These are phyloP conservation scores for Cladosporium sp. DNA, from an alignment of 2,329 filamentous ascomycete genomes.

Conservation along the genomic window DNA sequence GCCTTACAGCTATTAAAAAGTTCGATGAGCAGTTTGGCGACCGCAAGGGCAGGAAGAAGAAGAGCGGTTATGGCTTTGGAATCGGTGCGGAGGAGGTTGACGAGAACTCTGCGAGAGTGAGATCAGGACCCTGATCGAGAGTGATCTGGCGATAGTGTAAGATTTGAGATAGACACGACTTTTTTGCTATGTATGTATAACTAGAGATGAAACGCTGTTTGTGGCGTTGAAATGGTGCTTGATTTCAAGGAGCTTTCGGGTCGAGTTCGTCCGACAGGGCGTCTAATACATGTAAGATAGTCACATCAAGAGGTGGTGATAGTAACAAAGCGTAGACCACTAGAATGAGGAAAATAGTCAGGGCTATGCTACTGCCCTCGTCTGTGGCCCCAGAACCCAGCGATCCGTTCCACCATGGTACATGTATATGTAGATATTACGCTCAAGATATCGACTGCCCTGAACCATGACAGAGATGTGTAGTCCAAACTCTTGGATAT, in stretches of 20 bases:
- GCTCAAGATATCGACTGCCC: too few species aligned
- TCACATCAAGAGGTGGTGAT: neutral
- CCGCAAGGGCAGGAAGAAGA: slow-evolving; percentile 59
- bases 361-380: too few species aligned
- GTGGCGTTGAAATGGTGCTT: neutral
- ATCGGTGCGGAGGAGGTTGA: slow-evolving; percentile 7
- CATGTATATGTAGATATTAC: too few species aligned
- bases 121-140: slow-evolving; percentile 1
- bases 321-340: neutral
- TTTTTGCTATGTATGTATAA: neutral
- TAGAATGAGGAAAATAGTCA: too few species aligned
- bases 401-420: too few species aligned
- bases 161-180: neutral
- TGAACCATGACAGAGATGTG: neutral
- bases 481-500: neutral
- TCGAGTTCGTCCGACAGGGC: neutral
- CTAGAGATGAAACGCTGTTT: neutral
- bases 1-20: slow-evolving; percentile 80
- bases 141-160: neutral
- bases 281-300: neutral
- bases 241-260: neutral
- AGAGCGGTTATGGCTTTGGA: slow-evolving; percentile 37
- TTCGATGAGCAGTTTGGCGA: slow-evolving; percentile 97
- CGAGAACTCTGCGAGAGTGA: slow-evolving; percentile 13
- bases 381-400: too few species aligned